Conservation (phyloP, 208 protist genomes). For the Eutreptiella sp. region DNA sequence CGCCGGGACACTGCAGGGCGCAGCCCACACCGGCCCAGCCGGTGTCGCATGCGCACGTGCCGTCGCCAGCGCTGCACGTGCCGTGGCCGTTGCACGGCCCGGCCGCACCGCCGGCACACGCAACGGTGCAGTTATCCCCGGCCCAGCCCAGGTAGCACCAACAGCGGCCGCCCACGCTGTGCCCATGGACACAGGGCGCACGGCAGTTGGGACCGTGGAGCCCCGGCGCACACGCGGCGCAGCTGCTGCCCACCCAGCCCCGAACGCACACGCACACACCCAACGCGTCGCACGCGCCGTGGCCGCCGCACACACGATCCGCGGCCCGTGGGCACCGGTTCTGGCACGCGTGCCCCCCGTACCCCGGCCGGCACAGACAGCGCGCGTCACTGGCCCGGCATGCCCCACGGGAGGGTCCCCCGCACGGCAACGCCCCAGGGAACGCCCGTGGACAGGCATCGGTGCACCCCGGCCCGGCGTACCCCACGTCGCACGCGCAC, state of each 20-base stretch:
- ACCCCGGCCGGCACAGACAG: conserved; percentile 2
- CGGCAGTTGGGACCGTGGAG: background rate
- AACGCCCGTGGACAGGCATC: background rate
- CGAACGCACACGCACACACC: background rate
- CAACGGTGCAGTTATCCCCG: conserved; percentile 3
- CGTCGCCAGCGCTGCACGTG: conserved; percentile 14
- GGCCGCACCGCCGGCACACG: conserved; percentile 21
- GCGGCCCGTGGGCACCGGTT: conserved; percentile 12
- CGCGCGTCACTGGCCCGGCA: conserved; percentile 22
- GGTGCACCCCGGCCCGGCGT: conserved; percentile 7
- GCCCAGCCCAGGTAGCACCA: conserved; percentile 7
- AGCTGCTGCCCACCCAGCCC: background rate
- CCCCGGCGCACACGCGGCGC: background rate
- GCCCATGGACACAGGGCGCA: too few relatives aligned
- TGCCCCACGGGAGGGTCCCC: background rate
- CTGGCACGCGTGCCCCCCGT: conserved; percentile 3
- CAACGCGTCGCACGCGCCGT: conserved; percentile 2
- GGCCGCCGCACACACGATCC: background rate
- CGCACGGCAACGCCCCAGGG: conserved; percentile 4
- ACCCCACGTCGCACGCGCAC: background rate
- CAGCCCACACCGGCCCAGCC: background rate
- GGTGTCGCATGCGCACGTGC: conserved; percentile 6
- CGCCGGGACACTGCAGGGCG: background rate
- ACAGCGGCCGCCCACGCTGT: background rate
- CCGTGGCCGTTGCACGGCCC: conserved; percentile 25